Base-by-base conservation (phyloP, 306 rosid species). In the Chamaecrista fasciculata region DNA sequence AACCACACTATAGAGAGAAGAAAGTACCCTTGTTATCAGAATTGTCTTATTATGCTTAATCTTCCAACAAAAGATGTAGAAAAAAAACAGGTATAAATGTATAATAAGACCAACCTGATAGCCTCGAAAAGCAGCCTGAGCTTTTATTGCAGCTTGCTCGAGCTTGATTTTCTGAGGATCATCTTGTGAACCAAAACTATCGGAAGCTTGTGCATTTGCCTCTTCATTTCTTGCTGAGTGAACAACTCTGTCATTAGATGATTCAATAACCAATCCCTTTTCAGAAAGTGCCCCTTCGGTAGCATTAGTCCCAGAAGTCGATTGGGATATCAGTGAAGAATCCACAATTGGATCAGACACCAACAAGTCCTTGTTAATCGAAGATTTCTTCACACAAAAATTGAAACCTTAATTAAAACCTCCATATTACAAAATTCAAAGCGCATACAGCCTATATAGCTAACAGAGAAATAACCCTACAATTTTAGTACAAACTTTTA, bases 71-170 rank as follows among this genome's bases (percentile, higher is more conserved):
- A 11, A 4, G n/a, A 39, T 6, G 8, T 25, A 8, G 11, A 73
- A 67, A 62, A 19, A 46, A 23, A 57, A 51, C 42, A 70, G 29
- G 42, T 65, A 47, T n/a, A n/a, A n/a, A n/a, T n/a, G n/a, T n/a
- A n/a, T n/a, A n/a, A n/a, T n/a, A 47, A 40, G 75, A 77, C 85
- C 83, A 19, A 82, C 89, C 87, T 59, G 80, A 75, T 82, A 77
- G 48, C 92, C 85, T 75, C 89, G 82, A 49, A 82, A 69, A 61
- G 87, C 92, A 65, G 85, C 79, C 73, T 87, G 92, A 2, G 76
- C 85, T 71, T 66, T 77, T 56, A 48, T 74, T 31, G 87, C 87
- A 39, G 89, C 83, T 74, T 79, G 36, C 67, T 57, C 76, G 36
- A 48, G 82, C 73, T 15, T 81, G 55, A 39, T 70, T 53, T 66